These are phyloP conservation scores for Hericium coralloides DNA, from an alignment of 768 basidiomycete genomes.

Conservation along the genomic window DNA sequence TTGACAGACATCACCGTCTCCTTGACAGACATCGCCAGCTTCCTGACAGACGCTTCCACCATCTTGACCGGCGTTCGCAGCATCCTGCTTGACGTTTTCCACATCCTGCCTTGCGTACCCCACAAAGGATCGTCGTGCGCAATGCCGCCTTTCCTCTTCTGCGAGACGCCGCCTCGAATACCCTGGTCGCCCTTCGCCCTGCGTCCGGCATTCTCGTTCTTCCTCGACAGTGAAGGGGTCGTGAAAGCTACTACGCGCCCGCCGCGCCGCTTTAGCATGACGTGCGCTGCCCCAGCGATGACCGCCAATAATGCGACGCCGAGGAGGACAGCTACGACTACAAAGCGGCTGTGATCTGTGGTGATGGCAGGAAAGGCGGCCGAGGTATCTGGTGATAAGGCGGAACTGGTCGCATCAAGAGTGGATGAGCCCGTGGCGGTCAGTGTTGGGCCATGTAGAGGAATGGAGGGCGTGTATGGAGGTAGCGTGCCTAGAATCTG, in stretches of 20 bases:
- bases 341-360: background rate
- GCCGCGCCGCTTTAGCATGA: background rate
- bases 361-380: background rate
- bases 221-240: background rate
- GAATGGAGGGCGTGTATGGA: background rate
- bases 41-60: background rate
- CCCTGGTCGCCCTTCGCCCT: background rate
- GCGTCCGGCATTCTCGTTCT: background rate
- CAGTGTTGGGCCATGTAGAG: constrained; percentile 1
- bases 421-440: background rate
- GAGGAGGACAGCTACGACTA: background rate
- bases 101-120: background rate
- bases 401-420: background rate
- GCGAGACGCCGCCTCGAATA: background rate
- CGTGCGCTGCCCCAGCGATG: background rate
- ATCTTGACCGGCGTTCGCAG: background rate
- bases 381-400: background rate
- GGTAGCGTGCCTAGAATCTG: background rate
- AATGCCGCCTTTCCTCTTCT: background rate
- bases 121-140: constrained; percentile 1
- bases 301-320: background rate
- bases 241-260: background rate
- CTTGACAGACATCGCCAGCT: background rate
- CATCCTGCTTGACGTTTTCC: no score
- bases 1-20: no score